Conservation (phyloP, 371 early-diverging fungal species). For the Chytridium lagenaria region DNA sequence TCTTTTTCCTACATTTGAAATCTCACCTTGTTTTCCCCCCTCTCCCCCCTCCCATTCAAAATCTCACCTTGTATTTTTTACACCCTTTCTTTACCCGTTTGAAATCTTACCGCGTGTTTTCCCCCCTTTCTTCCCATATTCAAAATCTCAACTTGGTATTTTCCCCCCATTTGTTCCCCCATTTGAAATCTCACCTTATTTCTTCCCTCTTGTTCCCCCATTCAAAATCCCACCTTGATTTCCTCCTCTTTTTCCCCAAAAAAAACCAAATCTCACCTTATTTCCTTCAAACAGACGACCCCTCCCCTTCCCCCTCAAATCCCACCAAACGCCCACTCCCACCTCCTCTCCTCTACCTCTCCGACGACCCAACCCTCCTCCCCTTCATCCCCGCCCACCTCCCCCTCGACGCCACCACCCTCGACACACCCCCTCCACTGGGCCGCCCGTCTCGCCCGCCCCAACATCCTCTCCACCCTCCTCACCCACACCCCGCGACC, state of each 20-base stretch:
- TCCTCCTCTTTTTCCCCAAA: neutral
- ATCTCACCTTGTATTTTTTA: neutral
- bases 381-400: neutral
- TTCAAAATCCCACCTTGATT: neutral
- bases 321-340: neutral
- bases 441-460: neutral
- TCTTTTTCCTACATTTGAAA: neutral
- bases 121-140: neutral
- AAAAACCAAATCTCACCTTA: neutral
- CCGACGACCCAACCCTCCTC: neutral
- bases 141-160: too few species aligned
- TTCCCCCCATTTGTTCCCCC: neutral
- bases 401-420: neutral
- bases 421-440: neutral
- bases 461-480: neutral
- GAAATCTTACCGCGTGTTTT: neutral
- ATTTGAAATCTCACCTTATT: neutral
- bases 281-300: neutral
- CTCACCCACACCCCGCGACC: neutral
- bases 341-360: constrained; percentile 2
- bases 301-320: neutral
- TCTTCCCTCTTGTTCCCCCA: neutral
- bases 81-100: neutral
- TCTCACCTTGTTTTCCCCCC: neutral
- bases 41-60: neutral